Evolutionary conservation across 2,329 filamentous ascomycete genomes (phyloP).

Genomic region (Gnomoniopsis smithogilvyi): DNA sequence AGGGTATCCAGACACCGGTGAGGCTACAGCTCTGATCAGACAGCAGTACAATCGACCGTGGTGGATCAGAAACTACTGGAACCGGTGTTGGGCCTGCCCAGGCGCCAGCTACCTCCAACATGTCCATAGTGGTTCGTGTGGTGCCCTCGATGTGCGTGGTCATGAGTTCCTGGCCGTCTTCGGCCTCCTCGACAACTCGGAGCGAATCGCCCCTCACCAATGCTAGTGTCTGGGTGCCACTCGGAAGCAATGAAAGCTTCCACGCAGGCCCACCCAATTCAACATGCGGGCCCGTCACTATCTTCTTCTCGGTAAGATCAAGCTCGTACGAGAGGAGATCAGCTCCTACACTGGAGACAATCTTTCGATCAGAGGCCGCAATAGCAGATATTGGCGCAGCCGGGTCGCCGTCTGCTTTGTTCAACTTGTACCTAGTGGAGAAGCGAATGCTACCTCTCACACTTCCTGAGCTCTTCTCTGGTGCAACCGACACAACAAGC

Average conservation of each 20-base stretch:
- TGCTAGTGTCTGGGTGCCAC: conserved; percentile 44
- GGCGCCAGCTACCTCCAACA: conserved; percentile 40
- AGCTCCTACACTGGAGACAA: conserved; percentile 30
- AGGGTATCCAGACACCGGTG: conserved; percentile 49
- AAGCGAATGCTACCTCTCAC: conserved; percentile 41
- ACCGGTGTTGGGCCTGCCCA: conserved; percentile 17
- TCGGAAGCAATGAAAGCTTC: conserved; percentile 34
- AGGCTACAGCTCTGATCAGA: conserved; percentile 46
- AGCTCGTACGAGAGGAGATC: conserved; percentile 30
- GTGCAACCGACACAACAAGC: conserved; percentile 51
- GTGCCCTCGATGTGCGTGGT: conserved; percentile 42
- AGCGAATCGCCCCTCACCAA: conserved; percentile 54
- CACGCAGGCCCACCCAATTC: conserved; percentile 50
- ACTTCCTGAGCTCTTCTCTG: conserved; percentile 24
- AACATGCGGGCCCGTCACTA: conserved; percentile 44
- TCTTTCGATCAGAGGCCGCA: background rate
- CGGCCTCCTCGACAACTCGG: conserved; percentile 42
- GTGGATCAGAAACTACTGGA: conserved; percentile 16
- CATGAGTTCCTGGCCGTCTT: background rate
- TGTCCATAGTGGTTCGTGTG: conserved; percentile 42
- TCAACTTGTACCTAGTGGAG: conserved; percentile 50
- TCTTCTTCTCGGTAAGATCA: conserved; percentile 46
- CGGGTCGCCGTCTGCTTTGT: conserved; percentile 29
- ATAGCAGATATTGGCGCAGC: conserved; percentile 51
- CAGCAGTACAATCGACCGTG: conserved; percentile 43